Percentiles rank a stretch among this genome's conserved stretches.
Conservation (phyloP, 202 grass and related monocot genomes). For the Bolboschoenoplectus hybrid region DNA sequence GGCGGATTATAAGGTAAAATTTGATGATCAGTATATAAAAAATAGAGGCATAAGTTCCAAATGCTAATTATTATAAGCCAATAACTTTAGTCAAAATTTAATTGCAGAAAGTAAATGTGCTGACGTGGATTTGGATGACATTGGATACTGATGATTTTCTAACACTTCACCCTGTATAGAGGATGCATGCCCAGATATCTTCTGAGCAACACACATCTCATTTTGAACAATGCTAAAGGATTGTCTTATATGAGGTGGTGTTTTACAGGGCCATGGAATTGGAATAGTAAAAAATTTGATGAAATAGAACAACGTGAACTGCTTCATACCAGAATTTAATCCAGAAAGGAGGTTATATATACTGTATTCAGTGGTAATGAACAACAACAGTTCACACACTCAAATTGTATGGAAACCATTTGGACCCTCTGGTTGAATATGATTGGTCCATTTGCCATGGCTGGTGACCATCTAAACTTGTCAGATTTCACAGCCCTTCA, state of each 20-base stretch:
- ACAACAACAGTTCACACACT: neutral
- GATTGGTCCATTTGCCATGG: constrained; percentile 1
- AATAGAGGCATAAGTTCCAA: neutral
- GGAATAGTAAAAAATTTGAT: neutral
- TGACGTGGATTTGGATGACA: neutral
- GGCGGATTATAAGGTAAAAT: constrained; percentile 35
- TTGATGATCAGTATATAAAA: neutral
- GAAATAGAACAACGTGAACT: neutral
- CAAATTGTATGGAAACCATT: constrained; percentile 26
- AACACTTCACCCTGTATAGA: neutral
- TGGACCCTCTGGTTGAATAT: constrained; percentile 1
- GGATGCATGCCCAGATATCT: neutral
- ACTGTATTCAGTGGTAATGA: constrained; percentile 1
- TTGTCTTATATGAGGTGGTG: constrained; percentile 4
- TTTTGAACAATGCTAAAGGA: constrained; percentile 19
- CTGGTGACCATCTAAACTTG: neutral
- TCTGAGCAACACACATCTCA: neutral
- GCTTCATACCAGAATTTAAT: neutral
- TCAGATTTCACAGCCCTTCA: neutral
- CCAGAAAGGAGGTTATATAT: constrained; percentile 18
- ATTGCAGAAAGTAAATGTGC: constrained; percentile 7
- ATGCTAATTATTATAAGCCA: neutral
- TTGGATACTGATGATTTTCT: constrained; percentile 20
- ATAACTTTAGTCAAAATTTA: neutral
- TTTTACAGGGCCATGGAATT: neutral